Evolutionary conservation across 2,329 filamentous ascomycete genomes (phyloP).

Genomic region (Plenodomus biglobosus): DNA sequence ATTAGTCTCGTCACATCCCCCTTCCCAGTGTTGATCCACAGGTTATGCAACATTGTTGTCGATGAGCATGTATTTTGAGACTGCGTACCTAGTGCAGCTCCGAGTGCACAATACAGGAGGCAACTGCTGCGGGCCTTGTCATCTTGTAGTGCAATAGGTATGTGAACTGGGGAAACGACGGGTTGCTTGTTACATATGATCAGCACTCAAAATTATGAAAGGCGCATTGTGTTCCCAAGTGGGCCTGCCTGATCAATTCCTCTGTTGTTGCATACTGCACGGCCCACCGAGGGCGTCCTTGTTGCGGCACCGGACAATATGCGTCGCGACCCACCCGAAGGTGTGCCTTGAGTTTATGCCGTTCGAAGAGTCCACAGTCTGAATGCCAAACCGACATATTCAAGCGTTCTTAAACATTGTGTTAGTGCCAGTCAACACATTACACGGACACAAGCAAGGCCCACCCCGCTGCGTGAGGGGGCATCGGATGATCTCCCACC

Average conservation of each 20-base stretch:
- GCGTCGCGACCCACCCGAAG: not conserved
- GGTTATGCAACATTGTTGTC: not conserved
- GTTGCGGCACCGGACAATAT: not conserved
- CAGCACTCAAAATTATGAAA: not conserved
- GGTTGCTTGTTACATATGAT: not conserved
- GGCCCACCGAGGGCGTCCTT: not conserved
- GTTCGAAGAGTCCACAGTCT: too few relatives aligned
- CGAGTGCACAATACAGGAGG: too few relatives aligned
- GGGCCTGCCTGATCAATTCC: not conserved
- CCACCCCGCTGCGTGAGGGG: conserved; percentile 13
- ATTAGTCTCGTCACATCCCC: not conserved
- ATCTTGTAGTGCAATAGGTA: too few relatives aligned
- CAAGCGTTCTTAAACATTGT: not conserved
- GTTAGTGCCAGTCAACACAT: not conserved
- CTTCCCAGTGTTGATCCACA: not conserved
- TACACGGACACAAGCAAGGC: not conserved
- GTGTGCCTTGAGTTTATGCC: not conserved
- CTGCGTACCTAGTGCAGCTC: too few relatives aligned
- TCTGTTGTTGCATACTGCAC: not conserved
- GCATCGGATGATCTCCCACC: conserved; percentile 20
- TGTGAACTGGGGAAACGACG: too few relatives aligned
- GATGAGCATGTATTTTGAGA: not conserved
- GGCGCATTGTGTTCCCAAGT: not conserved
- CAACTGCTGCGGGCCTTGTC: too few relatives aligned
- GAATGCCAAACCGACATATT: too few relatives aligned